These are phyloP conservation scores for Penicillium odoratum DNA, from an alignment of 495 filamentous ascomycete genomes.

Conservation along the genomic window DNA sequence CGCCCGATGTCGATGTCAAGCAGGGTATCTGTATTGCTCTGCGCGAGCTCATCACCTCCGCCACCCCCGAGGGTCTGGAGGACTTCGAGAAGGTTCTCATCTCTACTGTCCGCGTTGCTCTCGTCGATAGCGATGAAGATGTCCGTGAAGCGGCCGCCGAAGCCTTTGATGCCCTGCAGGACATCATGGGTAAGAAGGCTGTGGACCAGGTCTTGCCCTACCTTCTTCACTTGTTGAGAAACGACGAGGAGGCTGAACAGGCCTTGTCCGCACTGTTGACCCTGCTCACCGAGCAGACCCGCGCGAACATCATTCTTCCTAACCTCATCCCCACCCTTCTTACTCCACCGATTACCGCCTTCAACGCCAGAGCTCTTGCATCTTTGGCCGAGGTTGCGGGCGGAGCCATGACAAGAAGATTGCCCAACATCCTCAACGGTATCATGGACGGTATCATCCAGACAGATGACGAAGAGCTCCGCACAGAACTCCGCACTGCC, in stretches of 20 bases:
- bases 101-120: slow-evolving; percentile 86
- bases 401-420: slow-evolving; percentile 79
- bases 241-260: slow-evolving; percentile 84
- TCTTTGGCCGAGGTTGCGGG: slow-evolving; percentile 90
- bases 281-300: slow-evolving; percentile 85
- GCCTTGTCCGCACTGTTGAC: slow-evolving; percentile 90
- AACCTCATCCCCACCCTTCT: slow-evolving; percentile 93
- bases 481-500: slow-evolving; percentile 68
- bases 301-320: slow-evolving; percentile 94
- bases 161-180: slow-evolving; percentile 92
- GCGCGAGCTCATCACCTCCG: slow-evolving; percentile 89
- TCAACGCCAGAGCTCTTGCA: slow-evolving; percentile 91
- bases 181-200: slow-evolving; percentile 87
- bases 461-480: slow-evolving; percentile 73
- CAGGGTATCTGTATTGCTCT: slow-evolving; percentile 98
- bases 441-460: slow-evolving; percentile 89
- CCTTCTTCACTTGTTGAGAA: slow-evolving; percentile 81
- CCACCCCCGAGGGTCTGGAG: slow-evolving; percentile 83
- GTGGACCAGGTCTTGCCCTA: slow-evolving; percentile 93
- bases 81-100: slow-evolving; percentile 95
- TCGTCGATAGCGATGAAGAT: slow-evolving; percentile 85
- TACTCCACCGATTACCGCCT: slow-evolving; percentile 82
- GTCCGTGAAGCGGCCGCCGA: slow-evolving; percentile 96
- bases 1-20: slow-evolving; percentile 88
- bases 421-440: slow-evolving; percentile 86